phyloP scores from a whole-genome alignment of 768 basidiomycete genomes.

The Butyriboletus loyo region DNA sequence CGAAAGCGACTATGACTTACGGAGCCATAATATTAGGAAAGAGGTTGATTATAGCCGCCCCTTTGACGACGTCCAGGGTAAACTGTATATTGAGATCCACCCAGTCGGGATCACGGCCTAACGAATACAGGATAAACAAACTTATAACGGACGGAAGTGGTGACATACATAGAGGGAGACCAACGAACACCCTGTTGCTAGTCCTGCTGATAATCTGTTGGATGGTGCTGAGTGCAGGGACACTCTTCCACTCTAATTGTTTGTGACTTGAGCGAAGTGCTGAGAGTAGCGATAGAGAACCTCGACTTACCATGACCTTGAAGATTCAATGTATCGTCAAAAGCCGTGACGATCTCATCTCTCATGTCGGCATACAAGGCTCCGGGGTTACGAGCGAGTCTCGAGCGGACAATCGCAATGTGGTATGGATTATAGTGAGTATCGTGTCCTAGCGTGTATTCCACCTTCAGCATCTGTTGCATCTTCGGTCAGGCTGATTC shows the following conservation, averaged over 20 bases:
- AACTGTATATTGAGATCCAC: slow-evolving; percentile 28
- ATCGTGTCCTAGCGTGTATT: slow-evolving; percentile 37
- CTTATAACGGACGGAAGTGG: background rate
- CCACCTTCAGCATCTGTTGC: slow-evolving; percentile 33
- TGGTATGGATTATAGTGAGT: slow-evolving; percentile 32
- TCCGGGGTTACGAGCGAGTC: slow-evolving; percentile 38
- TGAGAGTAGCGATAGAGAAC: background rate
- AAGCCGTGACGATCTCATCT: slow-evolving; percentile 43
- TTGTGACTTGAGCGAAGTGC: background rate
- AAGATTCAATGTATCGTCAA: slow-evolving; percentile 35
- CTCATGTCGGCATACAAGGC: slow-evolving; percentile 38
- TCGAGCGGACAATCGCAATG: slow-evolving; percentile 26
- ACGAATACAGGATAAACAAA: background rate
- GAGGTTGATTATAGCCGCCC: slow-evolving; percentile 17
- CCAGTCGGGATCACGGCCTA: slow-evolving; percentile 30
- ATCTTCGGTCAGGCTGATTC: background rate
- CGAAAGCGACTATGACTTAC: slow-evolving; percentile 14
- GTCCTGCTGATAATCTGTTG: slow-evolving; percentile 10
- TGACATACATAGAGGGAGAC: slow-evolving; percentile 13
- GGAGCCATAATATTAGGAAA: slow-evolving; percentile 34
- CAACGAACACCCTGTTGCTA: slow-evolving; percentile 10
- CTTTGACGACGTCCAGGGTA: slow-evolving; percentile 11
- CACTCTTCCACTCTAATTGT: slow-evolving; percentile 13
- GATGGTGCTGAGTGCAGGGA: background rate
- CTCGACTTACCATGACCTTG: slow-evolving; percentile 14